Evolutionary conservation across 1,139 yeast species (phyloP).

Genomic region (Saccharomycopsis hybrid): DNA sequence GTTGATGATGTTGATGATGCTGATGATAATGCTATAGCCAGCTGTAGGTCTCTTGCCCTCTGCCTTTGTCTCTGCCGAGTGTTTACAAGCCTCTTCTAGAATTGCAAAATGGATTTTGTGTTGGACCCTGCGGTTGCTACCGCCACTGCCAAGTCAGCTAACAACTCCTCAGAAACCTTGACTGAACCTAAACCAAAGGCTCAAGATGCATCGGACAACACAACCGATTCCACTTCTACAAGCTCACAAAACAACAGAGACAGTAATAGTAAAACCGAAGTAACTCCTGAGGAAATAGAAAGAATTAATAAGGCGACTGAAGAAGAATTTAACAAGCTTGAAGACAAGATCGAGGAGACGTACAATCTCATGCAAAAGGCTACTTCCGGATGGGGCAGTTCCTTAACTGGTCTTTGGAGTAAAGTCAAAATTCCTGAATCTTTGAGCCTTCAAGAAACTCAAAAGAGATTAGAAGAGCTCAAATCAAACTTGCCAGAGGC

Average conservation of each 20-base stretch:
- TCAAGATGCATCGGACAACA: neutral
- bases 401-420: slow-evolving; percentile 33
- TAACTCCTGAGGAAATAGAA: neutral
- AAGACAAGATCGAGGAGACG: slow-evolving; percentile 47
- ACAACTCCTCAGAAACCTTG: slow-evolving; percentile 17
- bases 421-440: slow-evolving; percentile 27
- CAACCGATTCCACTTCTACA: neutral
- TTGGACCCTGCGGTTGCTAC: slow-evolving; percentile 12
- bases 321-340: slow-evolving; percentile 43
- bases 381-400: slow-evolving; percentile 33
- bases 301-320: slow-evolving; percentile 34
- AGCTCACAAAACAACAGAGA: neutral
- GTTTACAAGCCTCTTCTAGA: too few relatives aligned
- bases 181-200: slow-evolving; percentile 1
- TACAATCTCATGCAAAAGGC: slow-evolving; percentile 40
- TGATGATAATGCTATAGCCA: too few relatives aligned
- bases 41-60: too few relatives aligned
- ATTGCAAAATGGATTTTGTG: slow-evolving; percentile 18
- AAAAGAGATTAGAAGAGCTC: slow-evolving; percentile 11
- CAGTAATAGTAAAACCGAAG: too few relatives aligned
- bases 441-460: slow-evolving; percentile 3
- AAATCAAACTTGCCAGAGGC: neutral
- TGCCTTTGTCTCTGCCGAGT: too few relatives aligned
- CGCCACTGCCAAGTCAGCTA: slow-evolving; percentile 1
- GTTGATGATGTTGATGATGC: too few relatives aligned